These are phyloP conservation scores for Adansonia grandidieri DNA, from an alignment of 441 rosid species.

Conservation along the genomic window DNA sequence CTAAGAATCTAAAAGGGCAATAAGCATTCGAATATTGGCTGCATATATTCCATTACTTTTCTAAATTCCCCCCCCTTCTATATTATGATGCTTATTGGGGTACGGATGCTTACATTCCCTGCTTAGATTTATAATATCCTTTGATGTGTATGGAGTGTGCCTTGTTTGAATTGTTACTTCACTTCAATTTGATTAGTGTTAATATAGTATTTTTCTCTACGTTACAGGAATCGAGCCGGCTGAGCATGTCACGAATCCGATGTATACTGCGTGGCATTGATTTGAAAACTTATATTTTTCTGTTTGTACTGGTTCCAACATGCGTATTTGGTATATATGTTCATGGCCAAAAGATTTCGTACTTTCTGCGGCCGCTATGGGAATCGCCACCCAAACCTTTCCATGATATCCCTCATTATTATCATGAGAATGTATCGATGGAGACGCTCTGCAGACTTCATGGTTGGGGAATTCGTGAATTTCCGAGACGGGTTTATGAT, in stretches of 20 bases:
- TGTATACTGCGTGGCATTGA: constrained; percentile 79
- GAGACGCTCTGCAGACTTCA: constrained; percentile 84
- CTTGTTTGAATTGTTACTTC: constrained; percentile 6
- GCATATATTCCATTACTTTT: constrained; percentile 13
- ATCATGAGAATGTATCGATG: constrained; percentile 75
- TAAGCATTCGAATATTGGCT: background rate
- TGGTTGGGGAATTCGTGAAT: constrained; percentile 82
- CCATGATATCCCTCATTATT: constrained; percentile 83
- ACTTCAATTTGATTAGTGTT: constrained; percentile 1
- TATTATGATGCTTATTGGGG: background rate
- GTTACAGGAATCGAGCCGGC: constrained; percentile 64
- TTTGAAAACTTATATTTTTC: constrained; percentile 57
- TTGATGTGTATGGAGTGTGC: background rate
- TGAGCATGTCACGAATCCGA: constrained; percentile 73
- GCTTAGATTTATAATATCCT: background rate
- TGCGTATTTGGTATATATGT: constrained; percentile 68
- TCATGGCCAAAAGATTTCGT: constrained; percentile 88
- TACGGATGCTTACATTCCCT: background rate
- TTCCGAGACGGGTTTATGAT: constrained; percentile 83
- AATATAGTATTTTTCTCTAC: constrained; percentile 16
- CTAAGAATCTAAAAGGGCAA: constrained; percentile 20
- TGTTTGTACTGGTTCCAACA: constrained; percentile 70
- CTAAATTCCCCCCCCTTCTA: background rate
- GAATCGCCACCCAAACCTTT: constrained; percentile 84
- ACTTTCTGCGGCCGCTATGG: constrained; percentile 84